phyloP scores from a whole-genome alignment of 768 basidiomycete genomes.

The Fomitopsis pulvina region DNA sequence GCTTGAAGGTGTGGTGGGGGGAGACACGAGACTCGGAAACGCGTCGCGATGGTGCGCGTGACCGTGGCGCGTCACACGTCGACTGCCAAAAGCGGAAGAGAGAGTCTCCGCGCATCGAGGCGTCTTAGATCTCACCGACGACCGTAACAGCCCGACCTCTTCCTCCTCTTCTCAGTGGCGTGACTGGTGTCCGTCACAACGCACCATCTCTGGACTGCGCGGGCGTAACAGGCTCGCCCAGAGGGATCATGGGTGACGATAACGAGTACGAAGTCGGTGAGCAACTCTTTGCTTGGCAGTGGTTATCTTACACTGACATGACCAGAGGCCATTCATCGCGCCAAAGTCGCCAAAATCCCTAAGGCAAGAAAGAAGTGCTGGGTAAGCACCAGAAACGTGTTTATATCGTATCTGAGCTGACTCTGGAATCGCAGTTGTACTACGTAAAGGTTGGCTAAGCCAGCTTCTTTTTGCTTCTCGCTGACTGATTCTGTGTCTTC shows the following conservation, averaged over 20 bases:
- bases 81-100: not conserved
- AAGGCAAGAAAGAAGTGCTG: conserved; percentile 15
- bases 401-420: not conserved
- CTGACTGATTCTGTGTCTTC: not conserved
- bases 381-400: conserved; percentile 11
- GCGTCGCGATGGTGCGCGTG: conserved; percentile 9
- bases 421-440: conserved; percentile 8
- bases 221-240: too few species aligned
- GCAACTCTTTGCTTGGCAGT: conserved; percentile 18
- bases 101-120: not conserved
- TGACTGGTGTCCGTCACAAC: too few species aligned
- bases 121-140: too few species aligned
- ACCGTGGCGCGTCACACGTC: not conserved
- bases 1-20: too few species aligned
- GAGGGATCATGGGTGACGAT: conserved; percentile 27
- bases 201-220: too few species aligned
- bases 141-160: too few species aligned
- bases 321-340: conserved; percentile 47
- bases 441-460: conserved; percentile 14
- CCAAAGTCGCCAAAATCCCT: conserved; percentile 24
- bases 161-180: too few species aligned
- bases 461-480: not conserved
- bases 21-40: conserved; percentile 5
- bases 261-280: conserved; percentile 67
- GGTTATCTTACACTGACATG: conserved; percentile 1